These are phyloP conservation scores for Nakataea oryzae DNA, from an alignment of 2,329 filamentous ascomycete species.

Conservation along the genomic window DNA sequence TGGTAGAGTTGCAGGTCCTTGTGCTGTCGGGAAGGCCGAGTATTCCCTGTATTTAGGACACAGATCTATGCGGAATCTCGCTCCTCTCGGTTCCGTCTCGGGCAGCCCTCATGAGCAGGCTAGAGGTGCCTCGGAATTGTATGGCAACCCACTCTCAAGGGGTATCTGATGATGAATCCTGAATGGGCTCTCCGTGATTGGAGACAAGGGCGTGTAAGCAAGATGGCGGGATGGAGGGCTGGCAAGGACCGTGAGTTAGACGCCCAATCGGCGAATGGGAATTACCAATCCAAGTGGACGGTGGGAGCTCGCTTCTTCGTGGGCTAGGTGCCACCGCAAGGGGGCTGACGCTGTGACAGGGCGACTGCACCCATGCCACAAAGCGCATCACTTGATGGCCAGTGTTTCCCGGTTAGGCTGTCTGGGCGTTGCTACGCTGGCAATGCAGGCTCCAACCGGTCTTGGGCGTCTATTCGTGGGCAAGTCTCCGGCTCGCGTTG, in stretches of 20 bases:
- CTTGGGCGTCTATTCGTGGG: neutral
- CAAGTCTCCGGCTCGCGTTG: neutral
- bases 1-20: neutral
- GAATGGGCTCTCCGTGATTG: neutral
- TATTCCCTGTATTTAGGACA: neutral
- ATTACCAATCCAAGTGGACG: neutral
- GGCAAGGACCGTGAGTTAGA: neutral
- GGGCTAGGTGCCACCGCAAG: neutral
- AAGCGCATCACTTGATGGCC: neutral
- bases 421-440: neutral
- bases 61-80: neutral
- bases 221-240: neutral
- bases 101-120: neutral
- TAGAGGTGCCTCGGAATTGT: neutral
- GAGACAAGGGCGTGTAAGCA: neutral
- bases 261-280: neutral
- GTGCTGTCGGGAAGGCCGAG: neutral
- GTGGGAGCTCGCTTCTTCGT: neutral
- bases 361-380: neutral
- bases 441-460: neutral
- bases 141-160: neutral
- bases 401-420: neutral
- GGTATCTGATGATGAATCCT: neutral
- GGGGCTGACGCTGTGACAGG: neutral
- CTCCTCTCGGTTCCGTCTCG: neutral